Conservation (phyloP, 495 filamentous ascomycete genomes). For the Aspergillus conjunctus region DNA sequence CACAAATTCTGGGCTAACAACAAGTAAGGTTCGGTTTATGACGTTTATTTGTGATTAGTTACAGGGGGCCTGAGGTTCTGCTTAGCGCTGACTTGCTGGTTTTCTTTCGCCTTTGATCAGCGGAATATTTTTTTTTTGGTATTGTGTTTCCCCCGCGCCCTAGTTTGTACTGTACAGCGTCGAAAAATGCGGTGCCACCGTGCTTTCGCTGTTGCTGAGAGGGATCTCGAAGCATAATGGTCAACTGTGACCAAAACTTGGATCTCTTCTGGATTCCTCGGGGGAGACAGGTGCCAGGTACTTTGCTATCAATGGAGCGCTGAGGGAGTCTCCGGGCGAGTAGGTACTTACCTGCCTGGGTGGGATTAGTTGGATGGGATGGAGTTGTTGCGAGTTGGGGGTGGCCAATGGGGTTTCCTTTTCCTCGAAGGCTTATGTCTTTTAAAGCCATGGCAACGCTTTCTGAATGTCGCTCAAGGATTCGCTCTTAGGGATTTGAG, state of each 20-base stretch:
- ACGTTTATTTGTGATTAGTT: not conserved
- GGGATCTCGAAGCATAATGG: too few species aligned
- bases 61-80: not conserved
- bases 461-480: not conserved
- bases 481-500: not conserved
- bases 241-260: too few species aligned
- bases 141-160: too few species aligned
- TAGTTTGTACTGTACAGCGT: too few species aligned
- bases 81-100: not conserved
- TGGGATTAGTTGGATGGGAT: not conserved
- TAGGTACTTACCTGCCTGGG: not conserved
- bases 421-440: not conserved
- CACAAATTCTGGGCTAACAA: not conserved
- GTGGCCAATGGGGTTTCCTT: not conserved
- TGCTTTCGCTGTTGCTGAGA: too few species aligned
- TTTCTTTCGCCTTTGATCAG: not conserved
- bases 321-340: too few species aligned
- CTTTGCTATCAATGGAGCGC: too few species aligned
- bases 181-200: too few species aligned
- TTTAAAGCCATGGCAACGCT: not conserved
- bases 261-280: too few species aligned
- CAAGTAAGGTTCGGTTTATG: conserved; percentile 1
- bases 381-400: not conserved
- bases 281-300: too few species aligned
- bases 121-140: too few species aligned